Base-by-base conservation (phyloP, 768 basidiomycete genomes). In the Collybia nuda region DNA sequence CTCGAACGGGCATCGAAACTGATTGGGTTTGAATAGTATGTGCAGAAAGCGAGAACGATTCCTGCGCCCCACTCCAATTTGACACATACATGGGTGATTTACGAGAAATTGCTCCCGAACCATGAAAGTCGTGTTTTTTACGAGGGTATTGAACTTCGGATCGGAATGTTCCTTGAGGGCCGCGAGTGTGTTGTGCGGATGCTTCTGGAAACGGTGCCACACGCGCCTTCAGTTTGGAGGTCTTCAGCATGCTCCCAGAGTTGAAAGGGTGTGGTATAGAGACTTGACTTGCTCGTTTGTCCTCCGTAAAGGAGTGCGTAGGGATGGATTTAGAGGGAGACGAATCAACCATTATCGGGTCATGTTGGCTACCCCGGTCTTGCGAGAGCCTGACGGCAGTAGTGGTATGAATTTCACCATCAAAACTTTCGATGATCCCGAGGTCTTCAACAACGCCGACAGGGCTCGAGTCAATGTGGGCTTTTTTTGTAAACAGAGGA, bases 151-250 rank as follows among this genome's bases (percentile, higher is more conserved):
- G 52, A n/a, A 53, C 38, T 8, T 18, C 5, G 12, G 44, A 9
- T 53, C 52, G 48, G 56, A 38, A 56, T 73, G 75, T 52, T 37
- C 65, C 75, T 59, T 86, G 85, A 15, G 69, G 63, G 29, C 85
- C 85, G 55, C 77, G 81, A 55, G 85, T 74, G 66, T 89, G 88
- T 59, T 86, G 85, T 14, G 68, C 71, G 19, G 69, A 66, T 40
- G 57, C 57, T 55, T 70, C 67, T 24, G 87, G 88, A 58, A 76
- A 79, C 18, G 80, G 79, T 0, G 68, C 71, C 15, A 52, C 52
- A 18, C 47, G 50, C 8, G 47, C 28, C 11, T 21, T 51, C 8
- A 41, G 12, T 21, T 52, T 51, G 6, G 39, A 41, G 7, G 38
- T 56, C 26, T 14, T 35, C 40, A 15, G 53, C 45, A 19, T 47